A percentile compares a stretch with the other conserved stretches of the same genome.
These are phyloP conservation scores for Amanita rubescens DNA, from an alignment of 768 basidiomycete species.

Conservation along the genomic window DNA sequence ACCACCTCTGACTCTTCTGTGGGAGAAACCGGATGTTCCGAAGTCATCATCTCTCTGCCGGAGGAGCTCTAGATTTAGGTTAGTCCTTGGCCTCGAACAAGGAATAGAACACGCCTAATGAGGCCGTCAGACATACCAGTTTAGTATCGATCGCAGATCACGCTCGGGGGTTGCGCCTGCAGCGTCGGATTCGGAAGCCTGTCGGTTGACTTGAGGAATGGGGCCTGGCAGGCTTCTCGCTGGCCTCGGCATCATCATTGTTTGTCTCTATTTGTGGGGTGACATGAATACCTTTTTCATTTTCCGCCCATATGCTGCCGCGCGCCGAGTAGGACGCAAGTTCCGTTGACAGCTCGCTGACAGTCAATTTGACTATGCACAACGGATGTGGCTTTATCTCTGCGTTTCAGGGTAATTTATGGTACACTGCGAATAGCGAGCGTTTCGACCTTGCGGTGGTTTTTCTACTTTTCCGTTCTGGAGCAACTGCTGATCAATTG, in stretches of 20 bases:
- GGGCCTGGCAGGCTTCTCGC: background rate
- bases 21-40: slow-evolving; percentile 38
- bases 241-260: background rate
- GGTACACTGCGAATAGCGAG: background rate
- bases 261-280: background rate
- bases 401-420: slow-evolving; percentile 4
- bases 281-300: background rate
- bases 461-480: background rate
- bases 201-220: background rate
- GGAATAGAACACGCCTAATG: background rate
- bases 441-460: background rate
- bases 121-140: background rate
- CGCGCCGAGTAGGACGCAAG: background rate
- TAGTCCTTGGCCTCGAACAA: background rate
- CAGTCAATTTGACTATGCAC: background rate
- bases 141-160: background rate
- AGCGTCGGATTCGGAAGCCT: background rate
- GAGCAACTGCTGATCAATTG: background rate
- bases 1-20: slow-evolving; percentile 59
- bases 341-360: background rate
- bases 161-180: background rate
- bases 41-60: slow-evolving; percentile 19
- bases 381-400: background rate
- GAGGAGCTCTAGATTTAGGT: slow-evolving; percentile 7
- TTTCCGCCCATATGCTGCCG: too few relatives aligned